Conservation (phyloP, 2,329 filamentous ascomycete genomes). For the Teratosphaeria pseudoeucalypti region DNA sequence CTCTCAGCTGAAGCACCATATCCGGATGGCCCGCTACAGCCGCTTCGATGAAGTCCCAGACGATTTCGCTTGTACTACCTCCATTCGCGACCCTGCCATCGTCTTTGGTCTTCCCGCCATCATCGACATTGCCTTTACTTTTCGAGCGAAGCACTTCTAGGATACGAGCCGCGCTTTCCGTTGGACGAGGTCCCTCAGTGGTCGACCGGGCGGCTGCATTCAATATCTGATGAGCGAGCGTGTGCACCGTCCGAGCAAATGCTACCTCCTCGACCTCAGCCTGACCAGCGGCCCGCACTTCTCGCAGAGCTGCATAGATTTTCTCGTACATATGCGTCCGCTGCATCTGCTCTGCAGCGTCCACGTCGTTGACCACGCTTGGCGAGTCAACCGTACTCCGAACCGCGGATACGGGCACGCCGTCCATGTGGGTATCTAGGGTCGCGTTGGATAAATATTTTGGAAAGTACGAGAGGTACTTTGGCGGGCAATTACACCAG, state of each 20-base stretch:
- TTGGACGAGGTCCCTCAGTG: neutral
- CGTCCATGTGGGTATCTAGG: neutral
- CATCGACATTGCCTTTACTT: neutral
- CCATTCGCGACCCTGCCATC: neutral
- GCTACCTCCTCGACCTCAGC: neutral
- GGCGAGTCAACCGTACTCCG: neutral
- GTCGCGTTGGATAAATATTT: neutral
- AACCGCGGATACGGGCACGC: neutral
- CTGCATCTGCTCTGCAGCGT: neutral
- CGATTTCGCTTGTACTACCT: neutral
- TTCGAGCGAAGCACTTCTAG: neutral
- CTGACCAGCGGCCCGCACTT: neutral
- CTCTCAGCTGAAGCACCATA: neutral
- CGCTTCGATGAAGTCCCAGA: neutral
- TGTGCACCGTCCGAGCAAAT: neutral
- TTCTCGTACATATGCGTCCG: neutral
- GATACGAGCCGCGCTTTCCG: neutral
- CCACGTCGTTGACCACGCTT: neutral
- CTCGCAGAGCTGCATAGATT: neutral
- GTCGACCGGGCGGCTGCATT: neutral
- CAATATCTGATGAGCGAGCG: neutral
- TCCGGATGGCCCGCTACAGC: neutral
- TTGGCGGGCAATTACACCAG: slow-evolving; percentile 1
- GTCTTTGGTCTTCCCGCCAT: neutral
- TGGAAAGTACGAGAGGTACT: neutral